A percentile compares a stretch with the other conserved stretches of the same genome.
Conservation (phyloP, 129 eudicot species). For the Escallonia rubra region DNA sequence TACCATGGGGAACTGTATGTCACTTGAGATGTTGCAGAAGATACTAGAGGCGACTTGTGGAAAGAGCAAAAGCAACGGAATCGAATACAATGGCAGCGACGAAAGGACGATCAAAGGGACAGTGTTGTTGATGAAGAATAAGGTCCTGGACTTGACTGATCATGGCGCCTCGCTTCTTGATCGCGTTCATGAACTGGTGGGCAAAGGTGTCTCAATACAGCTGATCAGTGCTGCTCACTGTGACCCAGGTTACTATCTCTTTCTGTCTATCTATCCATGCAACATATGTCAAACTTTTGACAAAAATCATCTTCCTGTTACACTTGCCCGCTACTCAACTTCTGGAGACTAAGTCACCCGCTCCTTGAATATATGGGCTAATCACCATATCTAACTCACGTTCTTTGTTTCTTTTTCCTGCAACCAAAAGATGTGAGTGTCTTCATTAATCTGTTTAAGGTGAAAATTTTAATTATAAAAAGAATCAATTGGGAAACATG, state of each 20-base stretch:
- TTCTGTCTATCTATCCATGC: neutral
- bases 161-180: constrained; percentile 21
- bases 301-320: no score
- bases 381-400: no score
- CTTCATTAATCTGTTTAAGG: no score
- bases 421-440: no score
- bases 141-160: constrained; percentile 22
- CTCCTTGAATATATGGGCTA: neutral
- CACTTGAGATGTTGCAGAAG: no score
- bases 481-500: no score
- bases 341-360: no score
- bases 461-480: no score
- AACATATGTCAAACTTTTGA: no score
- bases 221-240: constrained; percentile 29
- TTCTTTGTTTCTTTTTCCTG: no score
- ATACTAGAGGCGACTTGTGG: neutral
- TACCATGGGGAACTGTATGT: no score
- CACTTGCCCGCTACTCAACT: no score
- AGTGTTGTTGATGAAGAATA: constrained; percentile 39
- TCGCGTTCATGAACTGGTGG: constrained; percentile 29
- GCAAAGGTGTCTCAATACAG: constrained; percentile 31
- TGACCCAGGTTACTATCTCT: constrained; percentile 4
- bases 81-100: neutral
- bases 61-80: neutral
- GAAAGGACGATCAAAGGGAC: constrained; percentile 25